Evolutionary conservation across 1,284 basidiomycete genomes (phyloP).

Genomic region (Tylopilus sp.): DNA sequence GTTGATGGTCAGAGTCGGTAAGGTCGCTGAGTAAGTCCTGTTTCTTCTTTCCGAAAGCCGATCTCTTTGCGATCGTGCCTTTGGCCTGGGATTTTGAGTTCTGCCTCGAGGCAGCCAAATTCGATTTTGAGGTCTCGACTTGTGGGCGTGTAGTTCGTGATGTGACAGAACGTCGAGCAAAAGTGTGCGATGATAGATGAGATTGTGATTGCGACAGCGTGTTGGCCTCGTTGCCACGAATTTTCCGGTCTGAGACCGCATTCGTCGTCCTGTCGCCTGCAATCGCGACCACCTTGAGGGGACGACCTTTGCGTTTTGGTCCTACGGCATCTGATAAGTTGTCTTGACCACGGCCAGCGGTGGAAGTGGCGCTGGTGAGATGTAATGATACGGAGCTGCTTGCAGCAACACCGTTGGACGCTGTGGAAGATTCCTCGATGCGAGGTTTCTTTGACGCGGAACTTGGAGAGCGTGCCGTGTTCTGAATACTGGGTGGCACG

Average conservation of each 20-base stretch:
- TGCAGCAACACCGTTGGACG: conserved; percentile 18
- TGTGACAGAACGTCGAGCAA: conserved; percentile 21
- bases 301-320: conserved; percentile 55
- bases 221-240: conserved; percentile 32
- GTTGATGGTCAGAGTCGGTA: conserved; percentile 35
- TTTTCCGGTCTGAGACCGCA: conserved; percentile 20
- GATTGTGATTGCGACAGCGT: conserved; percentile 38
- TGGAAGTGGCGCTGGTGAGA: conserved; percentile 23
- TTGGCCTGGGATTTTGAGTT: conserved; percentile 38
- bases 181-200: conserved; percentile 29
- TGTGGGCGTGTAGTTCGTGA: conserved; percentile 28
- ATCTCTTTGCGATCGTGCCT: conserved; percentile 43
- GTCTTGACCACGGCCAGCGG: conserved; percentile 27
- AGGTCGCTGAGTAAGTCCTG: conserved; percentile 29
- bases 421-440: conserved; percentile 13
- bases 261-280: conserved; percentile 29
- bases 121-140: conserved; percentile 27
- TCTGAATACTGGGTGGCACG: conserved; percentile 53
- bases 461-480: conserved; percentile 38
- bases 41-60: conserved; percentile 35
- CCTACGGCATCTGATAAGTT: conserved; percentile 31
- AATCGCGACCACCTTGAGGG: conserved; percentile 45
- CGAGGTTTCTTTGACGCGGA: conserved; percentile 24
- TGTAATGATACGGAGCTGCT: conserved; percentile 17
- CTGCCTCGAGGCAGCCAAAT: conserved; percentile 37